A percentile compares a stretch with the other conserved stretches of the same genome.
phyloP scores from a whole-genome alignment of 75 land plant species.

The Picea glauca region DNA sequence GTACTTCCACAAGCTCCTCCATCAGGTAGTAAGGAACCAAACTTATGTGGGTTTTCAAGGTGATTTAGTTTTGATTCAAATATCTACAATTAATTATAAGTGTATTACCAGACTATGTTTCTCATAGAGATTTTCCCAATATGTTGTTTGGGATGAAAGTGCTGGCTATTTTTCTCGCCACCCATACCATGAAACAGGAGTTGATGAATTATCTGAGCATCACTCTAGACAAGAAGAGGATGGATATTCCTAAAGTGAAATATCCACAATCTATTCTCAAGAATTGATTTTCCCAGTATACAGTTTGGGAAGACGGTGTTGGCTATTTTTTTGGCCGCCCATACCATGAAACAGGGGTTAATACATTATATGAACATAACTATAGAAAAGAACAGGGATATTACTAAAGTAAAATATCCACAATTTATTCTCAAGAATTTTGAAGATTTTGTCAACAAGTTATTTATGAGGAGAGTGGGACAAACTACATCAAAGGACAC shows the following conservation, averaged over 20 bases:
- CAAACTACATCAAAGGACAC: neutral
- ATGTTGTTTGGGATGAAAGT: slow-evolving; percentile 40
- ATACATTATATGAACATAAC: slow-evolving; percentile 20
- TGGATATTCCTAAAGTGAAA: slow-evolving; percentile 45
- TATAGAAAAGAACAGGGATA: slow-evolving; percentile 40
- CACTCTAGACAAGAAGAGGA: slow-evolving; percentile 40
- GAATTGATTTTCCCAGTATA: slow-evolving; percentile 36
- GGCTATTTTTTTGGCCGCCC: slow-evolving; percentile 19
- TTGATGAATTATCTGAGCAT: slow-evolving; percentile 31
- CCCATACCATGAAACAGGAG: slow-evolving; percentile 37
- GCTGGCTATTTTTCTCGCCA: slow-evolving; percentile 21
- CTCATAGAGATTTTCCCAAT: slow-evolving; percentile 45
- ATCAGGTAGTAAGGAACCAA: too few species aligned
- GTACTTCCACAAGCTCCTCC: too few species aligned
- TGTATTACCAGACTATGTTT: too few species aligned
- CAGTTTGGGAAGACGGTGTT: slow-evolving; percentile 40
- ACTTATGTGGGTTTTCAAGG: too few species aligned
- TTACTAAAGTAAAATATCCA: slow-evolving; percentile 52
- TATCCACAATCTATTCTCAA: slow-evolving; percentile 33
- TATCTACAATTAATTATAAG: too few species aligned
- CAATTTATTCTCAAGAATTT: slow-evolving; percentile 22
- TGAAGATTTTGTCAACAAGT: slow-evolving; percentile 31
- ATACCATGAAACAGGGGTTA: slow-evolving; percentile 43
- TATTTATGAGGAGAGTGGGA: slow-evolving; percentile 32
- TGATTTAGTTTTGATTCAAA: too few species aligned